Base-by-base conservation (phyloP, 495 filamentous ascomycete genomes). In the Rhizodiscina lignyota region DNA sequence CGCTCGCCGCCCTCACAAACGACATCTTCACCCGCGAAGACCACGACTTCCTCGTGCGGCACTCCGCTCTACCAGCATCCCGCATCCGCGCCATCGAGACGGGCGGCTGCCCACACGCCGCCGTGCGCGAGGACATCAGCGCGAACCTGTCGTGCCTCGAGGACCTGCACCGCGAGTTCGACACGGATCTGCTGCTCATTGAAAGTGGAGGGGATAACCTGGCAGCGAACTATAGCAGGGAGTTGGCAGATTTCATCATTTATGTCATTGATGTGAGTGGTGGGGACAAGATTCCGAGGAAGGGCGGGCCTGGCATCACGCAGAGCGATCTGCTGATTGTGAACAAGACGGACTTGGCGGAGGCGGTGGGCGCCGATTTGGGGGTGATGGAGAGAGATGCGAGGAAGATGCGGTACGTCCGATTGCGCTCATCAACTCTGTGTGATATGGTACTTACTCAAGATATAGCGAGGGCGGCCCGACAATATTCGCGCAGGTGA, bases 11-110 rank as follows among this genome's bases (percentile, higher is more conserved):
- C 26, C 86, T 97, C 2, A 97, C 89, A 20, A 97, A 97, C 64
- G 89, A 97, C 63, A 96, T 96, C 67, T 97, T 97, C 69, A 96
- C 89, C 18, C 64, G 69, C 40, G 89, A 97, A 63, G 89, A 97
- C 61, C 82, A 83, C 59, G 89, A 96, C 52, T 97, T 97, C 68
- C 79, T 97, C 0, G 86, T 81, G 36, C 72, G 74, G 29, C 68
- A 94, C 68, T 58, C 66, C 40, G 89, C 89, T 19, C 79, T 97
- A 0, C 77, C 87, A 0, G 61, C 86, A 0, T 43, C 55, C 1
- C 81, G 87, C 32, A 94, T 97, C 63, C 70, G 74, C 40, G 89
- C 89, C 49, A 96, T 97, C 60, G 89, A 97, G 58, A 97, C 89
- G 2, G 89, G 89, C 51, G 89, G 89, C 17, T 97, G 89, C 53